Conservation (phyloP, 805 yeast genomes). For the Teunomyces stri region DNA sequence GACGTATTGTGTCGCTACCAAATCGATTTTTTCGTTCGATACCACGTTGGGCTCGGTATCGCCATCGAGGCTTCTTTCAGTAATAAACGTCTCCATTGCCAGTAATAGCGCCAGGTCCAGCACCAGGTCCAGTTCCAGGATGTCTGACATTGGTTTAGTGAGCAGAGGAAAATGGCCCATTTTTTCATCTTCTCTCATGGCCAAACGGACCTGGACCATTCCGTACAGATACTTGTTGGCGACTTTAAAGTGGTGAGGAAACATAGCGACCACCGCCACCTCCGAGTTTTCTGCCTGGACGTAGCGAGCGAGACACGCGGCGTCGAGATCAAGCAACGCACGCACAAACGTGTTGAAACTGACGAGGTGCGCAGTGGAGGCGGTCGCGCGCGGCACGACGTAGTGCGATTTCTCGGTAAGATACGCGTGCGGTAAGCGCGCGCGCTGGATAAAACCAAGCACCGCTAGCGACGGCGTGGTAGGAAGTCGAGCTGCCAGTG, state of each 20-base stretch:
- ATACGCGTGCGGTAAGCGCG: conserved; percentile 55
- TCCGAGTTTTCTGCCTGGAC: conserved; percentile 51
- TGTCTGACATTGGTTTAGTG: conserved; percentile 8
- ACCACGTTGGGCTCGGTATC: conserved; percentile 4
- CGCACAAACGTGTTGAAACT: conserved; percentile 42
- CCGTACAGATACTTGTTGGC: conserved; percentile 25
- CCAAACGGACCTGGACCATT: conserved; percentile 54
- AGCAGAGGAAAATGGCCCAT: conserved; percentile 49
- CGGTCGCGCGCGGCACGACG: conserved; percentile 41
- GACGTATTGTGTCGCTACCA: conserved; percentile 15
- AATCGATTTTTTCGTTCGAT: conserved; percentile 15
- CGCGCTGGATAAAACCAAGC: conserved; percentile 53
- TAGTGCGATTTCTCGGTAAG: conserved; percentile 58
- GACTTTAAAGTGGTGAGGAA: conserved; percentile 36
- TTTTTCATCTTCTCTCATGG: conserved; percentile 74
- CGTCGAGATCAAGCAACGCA: conserved; percentile 46
- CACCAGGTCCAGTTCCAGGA: not conserved
- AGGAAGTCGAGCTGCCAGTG: conserved; percentile 40
- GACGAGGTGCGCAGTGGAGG: conserved; percentile 32
- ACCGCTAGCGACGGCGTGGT: conserved; percentile 59
- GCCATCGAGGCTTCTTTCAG: conserved; percentile 23
- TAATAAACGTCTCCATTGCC: conserved; percentile 34
- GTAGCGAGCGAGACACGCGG: conserved; percentile 60
- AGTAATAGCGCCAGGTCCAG: conserved; percentile 7
- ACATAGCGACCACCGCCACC: conserved; percentile 50